Base-by-base conservation (phyloP, 371 early-diverging fungal genomes). In the Apophysomyces ossiformis region DNA sequence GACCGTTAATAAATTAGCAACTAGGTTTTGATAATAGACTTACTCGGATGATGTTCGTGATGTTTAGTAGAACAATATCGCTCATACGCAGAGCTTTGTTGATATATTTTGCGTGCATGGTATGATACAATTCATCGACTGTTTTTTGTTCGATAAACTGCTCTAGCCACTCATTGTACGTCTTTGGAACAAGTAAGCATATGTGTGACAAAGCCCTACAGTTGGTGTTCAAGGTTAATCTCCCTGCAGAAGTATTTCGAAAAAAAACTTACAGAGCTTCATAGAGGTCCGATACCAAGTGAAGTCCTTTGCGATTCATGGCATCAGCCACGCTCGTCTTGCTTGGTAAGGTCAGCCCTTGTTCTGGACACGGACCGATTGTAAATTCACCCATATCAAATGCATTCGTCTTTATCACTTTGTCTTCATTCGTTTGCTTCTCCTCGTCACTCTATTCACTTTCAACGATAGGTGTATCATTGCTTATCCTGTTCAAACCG, bases 81-180 rank as follows among this genome's bases (percentile, higher is more conserved):
- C 45, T 45, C 45, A 45, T 45, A 13, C 13, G 45, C 45, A 45
- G 45, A 7, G 45, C 45, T 45, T 45, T 45, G 45, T 45, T 45
- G 45, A 45, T 7, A 45, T 45, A 45, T 12, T 45, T 45, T 45
- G 7, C 12, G 45, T 45, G 45, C 45, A 16, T 45, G 45, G 45
- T 7, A 45, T 45, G 7, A 45, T 45, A 45, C 45, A 45, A 1
- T 45, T 45, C 7, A 12, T 45, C 45, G 12, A 7, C 12, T 45
- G 12, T 45, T 12, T 45, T 45, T 45, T 45, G 45, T 5, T 45
- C 7, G 45, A 45, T 45, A 45, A 45, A 2, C 5, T 45, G 11
- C 12, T 45, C 12, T 45, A 45, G 45, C 11, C 7, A 7, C 7
- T 45, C 1, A 12, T 6, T 45, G 12, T 45, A 45, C 45, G 45